Evolutionary conservation across 164 flowering plant genomes (phyloP), one percentile per base, ranked within the genome.

Genomic region (Hamamelis virginiana): DNA sequence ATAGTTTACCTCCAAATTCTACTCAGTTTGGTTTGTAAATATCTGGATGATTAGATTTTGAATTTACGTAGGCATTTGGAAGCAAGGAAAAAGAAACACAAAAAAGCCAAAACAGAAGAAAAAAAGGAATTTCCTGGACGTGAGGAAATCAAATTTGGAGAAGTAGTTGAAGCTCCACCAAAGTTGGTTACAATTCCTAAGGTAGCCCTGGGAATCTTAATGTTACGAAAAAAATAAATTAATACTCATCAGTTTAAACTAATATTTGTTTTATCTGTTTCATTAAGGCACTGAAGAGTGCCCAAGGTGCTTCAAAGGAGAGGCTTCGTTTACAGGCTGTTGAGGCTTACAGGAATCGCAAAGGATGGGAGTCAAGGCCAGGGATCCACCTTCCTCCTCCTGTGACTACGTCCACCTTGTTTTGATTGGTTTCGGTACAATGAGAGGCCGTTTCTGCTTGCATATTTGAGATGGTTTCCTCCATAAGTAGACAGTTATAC

Each of bases 111-210:
- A 61, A 45, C 73, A 23, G 92, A 77, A 10, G 91, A 86, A 16
- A 69, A 60, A 19, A 6, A 60, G 55, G 86, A 85, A 64, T 89
- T 92, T 65, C 90, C 86, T 4, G 85, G 82, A 25, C 84, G 27
- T 26, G 99, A 95, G 74, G 27, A 77, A 46, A 71, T 87, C 23
- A 75, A 78, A 69, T 94, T 94, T 82, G 98, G 98, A 47, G 98
- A 95, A 0, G 80, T 95, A 52, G 99, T 92, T 71, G 61, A 89
- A 82, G 97, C 97, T 69, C 99, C 99, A 14, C 97, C 93, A 48
- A 92, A 92, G 73, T 72, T 91, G 83, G 66, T 69, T 43, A 68
- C 77, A 43, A 67, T 89, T 75, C 97, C 98, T 0, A 92, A 92
- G 96, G 95, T 90, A 83, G 27, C 15, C 25, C 16, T 59, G 12